Base-by-base conservation (phyloP, 1,284 basidiomycete genomes). In the Marasmius fiardii region DNA sequence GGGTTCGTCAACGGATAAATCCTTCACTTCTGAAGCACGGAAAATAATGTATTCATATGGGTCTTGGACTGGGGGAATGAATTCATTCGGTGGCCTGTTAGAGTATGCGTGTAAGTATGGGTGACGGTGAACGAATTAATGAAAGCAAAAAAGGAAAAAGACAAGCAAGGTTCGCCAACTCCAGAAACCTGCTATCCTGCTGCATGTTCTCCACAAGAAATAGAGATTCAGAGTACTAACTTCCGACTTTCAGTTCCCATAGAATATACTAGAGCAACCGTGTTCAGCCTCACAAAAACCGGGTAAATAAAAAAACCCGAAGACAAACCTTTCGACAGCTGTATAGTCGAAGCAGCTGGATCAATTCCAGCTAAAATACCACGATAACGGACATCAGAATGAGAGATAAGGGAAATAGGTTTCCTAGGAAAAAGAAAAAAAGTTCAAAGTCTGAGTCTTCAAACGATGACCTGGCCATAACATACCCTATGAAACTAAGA, bases 341-440 rank as follows among this genome's bases (percentile, higher is more conserved):
- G 88, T 60, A 95, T 92, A 5, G 92, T 93, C 14, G 90, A 92
- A 55, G 87, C 85, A 55, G 75, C 81, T 33, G 90, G 87, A 72
- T 94, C 90, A 67, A 94, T 93, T 31, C 89, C 88, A 53, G 89
- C 88, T 45, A 95, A 78, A 58, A 92, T 91, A 59, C 92, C 92
- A 61, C 90, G 83, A 74, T 95, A 95, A 55, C 92, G 87, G 62
- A 94, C 90, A 80, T 93, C 92, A 55, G 91, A 93, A 68, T 92
- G 90, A 58, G 92, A 93, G 67, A 92, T 89, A 67, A 95, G 85
- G 61, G 90, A 92, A 62, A 95, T 94, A n/a, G 87, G 81, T 78
- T 91, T 91, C 69, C 89, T 90, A 70, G n/a, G 48, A 37, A 20
- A 52, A 7, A 44, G 41, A 56, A 50, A 55, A 35, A 24, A 18